Conservation (phyloP, 495 filamentous ascomycete species). For the Pyrenopolyporus hunteri region DNA sequence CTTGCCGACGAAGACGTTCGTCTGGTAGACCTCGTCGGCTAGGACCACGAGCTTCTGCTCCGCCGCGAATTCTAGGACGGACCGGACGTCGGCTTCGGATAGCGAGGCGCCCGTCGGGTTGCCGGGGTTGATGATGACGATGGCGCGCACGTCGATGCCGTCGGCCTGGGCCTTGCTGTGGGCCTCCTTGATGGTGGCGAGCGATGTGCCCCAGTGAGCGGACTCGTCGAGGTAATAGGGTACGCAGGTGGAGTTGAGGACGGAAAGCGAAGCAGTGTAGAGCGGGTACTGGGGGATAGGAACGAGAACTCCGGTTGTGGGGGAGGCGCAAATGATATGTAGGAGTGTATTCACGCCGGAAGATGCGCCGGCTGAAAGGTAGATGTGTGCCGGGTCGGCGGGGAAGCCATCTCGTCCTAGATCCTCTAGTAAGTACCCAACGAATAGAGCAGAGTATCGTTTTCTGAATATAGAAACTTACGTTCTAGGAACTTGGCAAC, state of each 20-base stretch:
- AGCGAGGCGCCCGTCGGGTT: conserved; percentile 95
- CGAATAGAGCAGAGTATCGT: not conserved
- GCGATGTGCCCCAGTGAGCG: conserved; percentile 83
- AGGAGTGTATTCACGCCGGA: conserved; percentile 93
- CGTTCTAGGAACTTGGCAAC: conserved; percentile 91
- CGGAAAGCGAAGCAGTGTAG: conserved; percentile 89
- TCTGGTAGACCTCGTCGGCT: conserved; percentile 98
- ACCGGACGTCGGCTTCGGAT: conserved; percentile 73
- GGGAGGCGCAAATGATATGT: conserved; percentile 81
- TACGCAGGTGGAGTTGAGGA: conserved; percentile 85
- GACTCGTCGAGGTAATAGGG: conserved; percentile 91
- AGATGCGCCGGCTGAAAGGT: conserved; percentile 87
- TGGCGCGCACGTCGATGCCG: conserved; percentile 84
- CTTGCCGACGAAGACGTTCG: conserved; percentile 92
- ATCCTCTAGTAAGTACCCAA: conserved; percentile 11
- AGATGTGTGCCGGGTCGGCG: conserved; percentile 77
- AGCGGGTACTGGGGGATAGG: conserved; percentile 98
- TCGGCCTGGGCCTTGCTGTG: conserved; percentile 72
- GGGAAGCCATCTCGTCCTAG: conserved; percentile 84
- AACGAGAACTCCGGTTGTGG: conserved; percentile 84
- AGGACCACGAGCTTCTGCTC: conserved; percentile 86
- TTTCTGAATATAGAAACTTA: conserved; percentile 43
- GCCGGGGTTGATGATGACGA: conserved; percentile 97
- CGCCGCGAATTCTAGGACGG: conserved; percentile 82
- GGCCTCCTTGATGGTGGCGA: conserved; percentile 72